Percentiles rank a stretch among this genome's conserved stretches.
Conservation (phyloP, 768 basidiomycete species). For the Coprinopsis strossmayeri region DNA sequence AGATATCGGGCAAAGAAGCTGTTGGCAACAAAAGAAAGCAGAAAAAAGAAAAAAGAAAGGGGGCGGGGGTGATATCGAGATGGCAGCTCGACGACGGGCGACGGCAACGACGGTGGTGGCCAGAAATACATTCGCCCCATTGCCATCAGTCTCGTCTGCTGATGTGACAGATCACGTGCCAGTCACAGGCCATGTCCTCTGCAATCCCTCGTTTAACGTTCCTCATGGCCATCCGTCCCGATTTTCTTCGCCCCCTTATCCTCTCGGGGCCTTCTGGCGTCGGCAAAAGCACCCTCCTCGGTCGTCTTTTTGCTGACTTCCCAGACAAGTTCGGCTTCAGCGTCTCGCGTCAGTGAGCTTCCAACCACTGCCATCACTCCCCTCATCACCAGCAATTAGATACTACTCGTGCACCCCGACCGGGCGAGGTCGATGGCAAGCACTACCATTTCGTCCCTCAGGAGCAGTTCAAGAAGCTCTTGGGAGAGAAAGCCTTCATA, state of each 20-base stretch:
- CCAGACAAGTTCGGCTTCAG: constrained; percentile 89
- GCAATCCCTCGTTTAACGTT: not conserved
- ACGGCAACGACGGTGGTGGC: not conserved
- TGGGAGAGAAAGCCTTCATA: constrained; percentile 73
- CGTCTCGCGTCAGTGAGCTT: constrained; percentile 72
- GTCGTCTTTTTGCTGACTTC: constrained; percentile 70
- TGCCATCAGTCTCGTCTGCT: not conserved
- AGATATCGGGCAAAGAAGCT: too few relatives aligned
- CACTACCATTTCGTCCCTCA: constrained; percentile 82
- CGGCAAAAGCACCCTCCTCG: constrained; percentile 88
- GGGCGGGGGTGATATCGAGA: too few relatives aligned
- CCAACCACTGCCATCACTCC: constrained; percentile 11
- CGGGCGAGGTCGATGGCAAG: constrained; percentile 75
- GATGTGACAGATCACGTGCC: too few relatives aligned
- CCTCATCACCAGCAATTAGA: constrained; percentile 40
- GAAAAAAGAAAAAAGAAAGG: not conserved
- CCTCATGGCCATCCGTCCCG: constrained; percentile 9
- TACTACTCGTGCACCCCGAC: constrained; percentile 81
- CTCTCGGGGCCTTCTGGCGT: constrained; percentile 91
- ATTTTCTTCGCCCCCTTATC: constrained; percentile 68
- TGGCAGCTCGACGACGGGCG: too few relatives aligned
- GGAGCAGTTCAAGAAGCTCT: constrained; percentile 66
- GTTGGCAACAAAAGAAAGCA: not conserved
- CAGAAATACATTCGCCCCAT: too few relatives aligned
- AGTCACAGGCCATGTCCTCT: not conserved